Conservation (phyloP, 2,329 filamentous ascomycete species). For the Diaporthe sp. region DNA sequence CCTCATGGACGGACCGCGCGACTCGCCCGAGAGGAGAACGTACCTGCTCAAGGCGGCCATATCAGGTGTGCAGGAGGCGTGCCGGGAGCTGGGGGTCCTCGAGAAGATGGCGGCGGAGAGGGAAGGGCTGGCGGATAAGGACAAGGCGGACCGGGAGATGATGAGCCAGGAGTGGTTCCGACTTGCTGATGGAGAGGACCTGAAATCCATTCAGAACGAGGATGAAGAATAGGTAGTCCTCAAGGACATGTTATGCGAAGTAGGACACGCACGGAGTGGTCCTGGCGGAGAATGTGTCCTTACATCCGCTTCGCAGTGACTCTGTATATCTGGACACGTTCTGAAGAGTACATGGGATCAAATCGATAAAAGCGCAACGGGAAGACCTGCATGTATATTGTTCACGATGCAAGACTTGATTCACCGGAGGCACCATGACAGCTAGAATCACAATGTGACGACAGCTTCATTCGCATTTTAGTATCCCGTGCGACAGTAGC, state of each 20-base stretch:
- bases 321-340: too few species aligned
- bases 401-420: neutral
- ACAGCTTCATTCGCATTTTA: neutral
- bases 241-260: neutral
- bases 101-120: slow-evolving; percentile 39
- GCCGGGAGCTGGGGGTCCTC: slow-evolving; percentile 43
- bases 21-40: slow-evolving; percentile 42
- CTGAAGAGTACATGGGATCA: neutral
- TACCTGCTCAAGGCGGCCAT: slow-evolving; percentile 50
- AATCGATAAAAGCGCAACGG: neutral
- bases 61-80: slow-evolving; percentile 45
- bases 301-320: neutral
- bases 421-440: neutral
- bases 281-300: neutral
- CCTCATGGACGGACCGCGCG: slow-evolving; percentile 42
- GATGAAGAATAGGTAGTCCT: neutral
- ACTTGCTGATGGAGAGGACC: slow-evolving; percentile 30
- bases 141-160: slow-evolving; percentile 40
- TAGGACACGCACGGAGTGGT: neutral
- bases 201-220: slow-evolving; percentile 22
- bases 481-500: neutral
- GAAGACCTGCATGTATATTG: neutral
- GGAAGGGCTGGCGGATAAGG: slow-evolving; percentile 33
- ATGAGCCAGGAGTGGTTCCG: slow-evolving; percentile 46
- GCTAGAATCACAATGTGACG: neutral